Base-by-base conservation (phyloP, 2,329 filamentous ascomycete genomes). In the Amauroascus niger region DNA sequence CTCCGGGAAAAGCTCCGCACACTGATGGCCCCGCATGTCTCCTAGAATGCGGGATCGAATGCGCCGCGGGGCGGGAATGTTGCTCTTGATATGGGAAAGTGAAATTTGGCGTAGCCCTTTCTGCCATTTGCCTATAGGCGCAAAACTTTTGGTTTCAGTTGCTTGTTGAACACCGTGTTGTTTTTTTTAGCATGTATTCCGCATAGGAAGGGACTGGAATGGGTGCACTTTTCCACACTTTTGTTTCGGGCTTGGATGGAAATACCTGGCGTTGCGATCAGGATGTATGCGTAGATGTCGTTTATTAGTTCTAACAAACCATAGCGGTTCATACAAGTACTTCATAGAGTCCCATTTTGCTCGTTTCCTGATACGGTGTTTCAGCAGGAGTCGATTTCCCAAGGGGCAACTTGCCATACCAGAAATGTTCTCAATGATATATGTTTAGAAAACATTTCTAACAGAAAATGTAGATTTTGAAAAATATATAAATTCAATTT, bases 31-130 rank as follows among this genome's bases (percentile, higher is more conserved):
- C 66, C 5, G 64, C 64, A 40, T 76, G 74, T 57, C 64, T 76
- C n/a, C 63, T 76, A 7, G 72, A 74, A 52, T 76, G 74, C 54
- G 70, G 70, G n/a, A 69, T 73, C 43, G 69, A 70, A 50, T 76
- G 73, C 53, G 69, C 66, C 32, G 62, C 64, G 11, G 64, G 62
- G 44, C 64, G 66, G 20, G 70, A 74, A 58, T 74, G 72, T 58
- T 74, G 72, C 54, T 46, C 56, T n/a, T 55, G n/a, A 47, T 33
- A 14, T 4, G 24, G 7, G 16, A 40, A 20, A 5, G 16, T 35
- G 33, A 20, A 6, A 14, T 26, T 45, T 9, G 5, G 26, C 26
- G 26, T 9, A 30, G 9, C 11, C 28, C 20, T 28, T 45, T 28
- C 20, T 24, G 20, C 6, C 22, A 14, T 16, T 6, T 32, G 20